These are phyloP conservation scores for Claviceps quebecensis DNA, from an alignment of 2,329 filamentous ascomycete species.

Conservation along the genomic window DNA sequence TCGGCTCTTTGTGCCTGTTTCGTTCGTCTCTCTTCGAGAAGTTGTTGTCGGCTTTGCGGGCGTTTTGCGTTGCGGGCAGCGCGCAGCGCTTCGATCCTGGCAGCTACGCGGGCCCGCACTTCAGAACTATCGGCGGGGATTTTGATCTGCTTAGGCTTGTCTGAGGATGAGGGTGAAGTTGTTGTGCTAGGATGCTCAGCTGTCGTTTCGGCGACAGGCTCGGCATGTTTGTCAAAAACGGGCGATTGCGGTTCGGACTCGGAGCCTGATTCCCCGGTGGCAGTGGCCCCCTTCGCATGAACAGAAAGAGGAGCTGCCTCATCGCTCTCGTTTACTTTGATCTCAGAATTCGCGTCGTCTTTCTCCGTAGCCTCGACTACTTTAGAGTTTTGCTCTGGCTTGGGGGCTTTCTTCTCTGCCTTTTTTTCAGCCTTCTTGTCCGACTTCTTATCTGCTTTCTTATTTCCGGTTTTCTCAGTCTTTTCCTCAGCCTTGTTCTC, in stretches of 20 bases:
- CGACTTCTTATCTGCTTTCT: too few species aligned
- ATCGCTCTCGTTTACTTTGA: slow-evolving; percentile 1
- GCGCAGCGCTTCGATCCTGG: slow-evolving; percentile 72
- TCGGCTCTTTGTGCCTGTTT: slow-evolving; percentile 79
- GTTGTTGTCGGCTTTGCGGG: slow-evolving; percentile 70
- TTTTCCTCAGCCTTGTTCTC: slow-evolving; percentile 19
- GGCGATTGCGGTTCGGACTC: slow-evolving; percentile 37
- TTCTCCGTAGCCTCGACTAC: too few species aligned
- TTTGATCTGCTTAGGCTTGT: slow-evolving; percentile 52
- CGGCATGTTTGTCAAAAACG: slow-evolving; percentile 40
- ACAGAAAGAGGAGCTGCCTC: slow-evolving; percentile 13
- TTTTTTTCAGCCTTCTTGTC: too few species aligned
- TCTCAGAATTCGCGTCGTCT: slow-evolving; percentile 9
- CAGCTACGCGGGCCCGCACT: slow-evolving; percentile 64
- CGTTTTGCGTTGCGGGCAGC: slow-evolving; percentile 79
- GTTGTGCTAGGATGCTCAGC: slow-evolving; percentile 40
- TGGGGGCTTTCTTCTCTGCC: too few species aligned
- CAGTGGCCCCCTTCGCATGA: slow-evolving; percentile 27
- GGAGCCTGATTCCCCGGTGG: slow-evolving; percentile 32
- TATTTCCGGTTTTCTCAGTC: slow-evolving; percentile 3
- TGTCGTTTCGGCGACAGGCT: slow-evolving; percentile 21
- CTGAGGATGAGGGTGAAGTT: slow-evolving; percentile 56
- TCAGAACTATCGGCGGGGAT: slow-evolving; percentile 58
- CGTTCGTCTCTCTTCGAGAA: slow-evolving; percentile 76
- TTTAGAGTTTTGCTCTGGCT: too few species aligned